Evolutionary conservation across 805 yeast species (phyloP).

Genomic region (Starmerella davenportii): DNA sequence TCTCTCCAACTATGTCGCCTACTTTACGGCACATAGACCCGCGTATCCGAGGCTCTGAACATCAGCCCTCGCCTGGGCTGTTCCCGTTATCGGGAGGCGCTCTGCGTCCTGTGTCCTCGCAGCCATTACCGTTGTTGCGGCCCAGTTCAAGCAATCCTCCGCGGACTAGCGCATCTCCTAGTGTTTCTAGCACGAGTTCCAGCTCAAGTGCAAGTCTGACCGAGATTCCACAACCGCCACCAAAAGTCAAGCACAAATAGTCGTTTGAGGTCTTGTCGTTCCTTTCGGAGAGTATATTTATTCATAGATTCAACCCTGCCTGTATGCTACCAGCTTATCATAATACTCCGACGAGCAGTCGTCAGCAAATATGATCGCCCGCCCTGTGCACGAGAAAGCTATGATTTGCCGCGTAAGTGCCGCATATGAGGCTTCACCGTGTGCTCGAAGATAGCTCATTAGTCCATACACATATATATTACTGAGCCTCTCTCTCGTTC

Average conservation of each 20-base stretch:
- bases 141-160: not conserved
- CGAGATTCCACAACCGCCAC: not conserved
- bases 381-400: slow-evolving; percentile 5
- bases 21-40: slow-evolving; percentile 18
- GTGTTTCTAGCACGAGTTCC: not conserved
- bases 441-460: not conserved
- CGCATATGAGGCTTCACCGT: slow-evolving; percentile 2
- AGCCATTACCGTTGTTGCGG: not conserved
- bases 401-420: slow-evolving; percentile 3
- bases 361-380: slow-evolving; percentile 5
- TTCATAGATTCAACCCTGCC: no score
- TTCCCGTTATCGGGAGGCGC: not conserved
- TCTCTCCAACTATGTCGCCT: slow-evolving; percentile 15
- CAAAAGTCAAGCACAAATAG: not conserved
- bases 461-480: slow-evolving; percentile 6
- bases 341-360: no score
- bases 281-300: not conserved
- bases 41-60: slow-evolving; percentile 15
- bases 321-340: no score
- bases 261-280: not conserved
- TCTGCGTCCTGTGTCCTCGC: not conserved
- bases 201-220: not conserved
- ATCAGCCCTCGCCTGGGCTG: slow-evolving; percentile 1
- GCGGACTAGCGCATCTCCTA: not conserved
- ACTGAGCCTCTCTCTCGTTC: not conserved